Evolutionary conservation across 2,329 filamentous ascomycete genomes (phyloP).

Genomic region (Fusarium temperatum): DNA sequence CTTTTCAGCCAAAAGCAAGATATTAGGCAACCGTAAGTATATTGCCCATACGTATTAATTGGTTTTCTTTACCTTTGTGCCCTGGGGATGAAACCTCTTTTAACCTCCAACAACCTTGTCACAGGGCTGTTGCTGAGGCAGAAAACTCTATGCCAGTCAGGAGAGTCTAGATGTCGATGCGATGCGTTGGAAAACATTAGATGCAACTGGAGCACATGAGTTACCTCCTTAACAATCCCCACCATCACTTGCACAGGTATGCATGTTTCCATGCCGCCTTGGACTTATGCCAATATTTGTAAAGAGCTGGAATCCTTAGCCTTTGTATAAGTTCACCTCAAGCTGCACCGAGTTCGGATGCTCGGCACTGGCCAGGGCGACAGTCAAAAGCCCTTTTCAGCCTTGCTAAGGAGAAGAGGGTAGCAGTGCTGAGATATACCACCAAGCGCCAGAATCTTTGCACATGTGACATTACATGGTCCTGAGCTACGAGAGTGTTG

Average conservation of each 20-base stretch:
- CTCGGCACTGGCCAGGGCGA: not conserved
- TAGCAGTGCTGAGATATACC: not conserved
- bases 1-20: too few relatives aligned
- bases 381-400: not conserved
- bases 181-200: not conserved
- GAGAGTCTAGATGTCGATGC: not conserved
- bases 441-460: rapidly evolving
- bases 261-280: not conserved
- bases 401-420: not conserved
- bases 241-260: not conserved
- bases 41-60: too few relatives aligned
- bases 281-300: not conserved
- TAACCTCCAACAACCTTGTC: too few relatives aligned
- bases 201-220: not conserved
- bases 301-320: not conserved
- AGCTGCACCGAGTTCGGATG: not conserved
- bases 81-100: too few relatives aligned
- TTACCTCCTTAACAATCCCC: not conserved
- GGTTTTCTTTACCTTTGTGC: too few relatives aligned
- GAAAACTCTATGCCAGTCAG: too few relatives aligned
- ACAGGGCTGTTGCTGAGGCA: not conserved
- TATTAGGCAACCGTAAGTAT: too few relatives aligned
- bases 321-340: not conserved
- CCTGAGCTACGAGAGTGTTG: not conserved
- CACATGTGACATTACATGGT: not conserved